Evolutionary conservation across 441 rosid genomes (phyloP).

Genomic region (Eutrema salsugineum): DNA sequence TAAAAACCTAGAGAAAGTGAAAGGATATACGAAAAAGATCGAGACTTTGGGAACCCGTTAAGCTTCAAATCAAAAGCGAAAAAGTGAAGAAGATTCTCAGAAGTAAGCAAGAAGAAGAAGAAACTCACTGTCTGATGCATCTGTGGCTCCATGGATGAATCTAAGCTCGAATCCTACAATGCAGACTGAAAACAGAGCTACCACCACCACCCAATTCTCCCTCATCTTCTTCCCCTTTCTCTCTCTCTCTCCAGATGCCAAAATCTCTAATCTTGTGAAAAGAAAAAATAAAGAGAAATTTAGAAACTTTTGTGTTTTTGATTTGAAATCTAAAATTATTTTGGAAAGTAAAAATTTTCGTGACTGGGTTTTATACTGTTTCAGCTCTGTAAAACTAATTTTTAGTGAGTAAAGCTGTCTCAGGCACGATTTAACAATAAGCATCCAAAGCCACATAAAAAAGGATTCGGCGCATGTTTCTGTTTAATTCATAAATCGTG

Average conservation of each 20-base stretch:
- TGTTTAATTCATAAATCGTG: neutral
- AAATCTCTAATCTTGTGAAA: conserved; percentile 20
- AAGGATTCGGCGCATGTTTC: neutral
- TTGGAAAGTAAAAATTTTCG: neutral
- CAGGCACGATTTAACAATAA: neutral
- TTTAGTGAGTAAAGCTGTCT: conserved; percentile 1
- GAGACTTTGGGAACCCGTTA: neutral
- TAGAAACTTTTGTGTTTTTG: conserved; percentile 7
- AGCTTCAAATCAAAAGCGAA: neutral
- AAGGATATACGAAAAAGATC: neutral
- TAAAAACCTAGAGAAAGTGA: neutral
- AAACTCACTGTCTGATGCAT: conserved; percentile 73
- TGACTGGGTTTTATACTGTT: neutral
- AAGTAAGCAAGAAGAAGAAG: neutral
- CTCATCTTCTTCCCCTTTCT: conserved; percentile 17
- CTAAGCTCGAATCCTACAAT: conserved; percentile 47
- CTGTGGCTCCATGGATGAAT: conserved; percentile 62
- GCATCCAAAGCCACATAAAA: neutral
- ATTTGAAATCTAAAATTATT: conserved; percentile 4
- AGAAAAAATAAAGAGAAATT: neutral
- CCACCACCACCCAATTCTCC: conserved; percentile 33
- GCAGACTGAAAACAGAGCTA: conserved; percentile 42
- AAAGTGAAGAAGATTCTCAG: neutral
- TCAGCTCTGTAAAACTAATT: neutral
- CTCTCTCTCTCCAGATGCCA: conserved; percentile 9